phyloP scores from a whole-genome alignment of 2,329 filamentous ascomycete species.

The Fusarium agapanthi region DNA sequence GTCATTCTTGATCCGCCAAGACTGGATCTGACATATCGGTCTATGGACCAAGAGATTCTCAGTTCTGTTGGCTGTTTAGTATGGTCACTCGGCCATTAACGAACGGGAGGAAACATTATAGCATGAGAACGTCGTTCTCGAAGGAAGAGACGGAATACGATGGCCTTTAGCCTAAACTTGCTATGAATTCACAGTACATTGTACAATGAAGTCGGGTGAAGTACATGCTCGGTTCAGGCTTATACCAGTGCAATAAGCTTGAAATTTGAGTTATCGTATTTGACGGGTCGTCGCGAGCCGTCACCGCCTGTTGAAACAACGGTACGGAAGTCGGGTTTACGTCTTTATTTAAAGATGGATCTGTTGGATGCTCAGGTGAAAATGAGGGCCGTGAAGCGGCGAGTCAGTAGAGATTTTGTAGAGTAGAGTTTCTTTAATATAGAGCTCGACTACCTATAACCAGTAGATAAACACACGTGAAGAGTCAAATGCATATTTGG shows the following conservation, averaged over 20 bases:
- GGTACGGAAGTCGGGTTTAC: constrained; percentile 9
- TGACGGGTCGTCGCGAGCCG: constrained; percentile 4
- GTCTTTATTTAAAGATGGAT: background rate
- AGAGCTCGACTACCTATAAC: background rate
- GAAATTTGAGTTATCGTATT: background rate
- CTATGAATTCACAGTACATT: background rate
- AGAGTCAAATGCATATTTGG: background rate
- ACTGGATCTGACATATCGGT: constrained; percentile 12
- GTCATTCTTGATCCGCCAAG: constrained; percentile 5
- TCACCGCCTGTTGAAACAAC: constrained; percentile 30
- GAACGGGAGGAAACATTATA: background rate
- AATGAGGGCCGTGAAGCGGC: background rate
- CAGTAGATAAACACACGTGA: background rate
- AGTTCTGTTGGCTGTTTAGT: background rate
- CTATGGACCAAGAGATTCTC: background rate
- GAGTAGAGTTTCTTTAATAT: background rate
- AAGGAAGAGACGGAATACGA: background rate
- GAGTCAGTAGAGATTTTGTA: constrained; percentile 1
- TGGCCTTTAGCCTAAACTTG: background rate
- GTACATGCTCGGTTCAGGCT: background rate
- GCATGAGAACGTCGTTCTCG: background rate
- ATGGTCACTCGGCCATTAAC: constrained; percentile 7
- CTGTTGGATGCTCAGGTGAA: background rate
- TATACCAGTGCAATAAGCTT: background rate
- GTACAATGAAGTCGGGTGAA: background rate